Conservation (phyloP, 805 yeast species). For the Candida montana region DNA sequence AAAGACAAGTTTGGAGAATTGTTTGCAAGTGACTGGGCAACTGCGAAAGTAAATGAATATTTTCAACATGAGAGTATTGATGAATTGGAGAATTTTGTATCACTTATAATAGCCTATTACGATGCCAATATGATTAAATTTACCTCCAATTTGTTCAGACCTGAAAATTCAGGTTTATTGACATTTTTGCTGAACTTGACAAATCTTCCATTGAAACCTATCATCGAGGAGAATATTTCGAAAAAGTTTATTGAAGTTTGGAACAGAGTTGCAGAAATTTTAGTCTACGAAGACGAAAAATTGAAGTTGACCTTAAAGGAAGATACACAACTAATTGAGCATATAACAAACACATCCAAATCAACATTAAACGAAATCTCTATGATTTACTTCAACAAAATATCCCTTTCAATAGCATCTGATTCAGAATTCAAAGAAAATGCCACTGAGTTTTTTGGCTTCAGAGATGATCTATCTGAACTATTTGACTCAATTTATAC, state of each 20-base stretch:
- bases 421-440: conserved; percentile 29
- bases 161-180: conserved; percentile 35
- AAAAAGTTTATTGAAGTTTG: conserved; percentile 59
- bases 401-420: conserved; percentile 39
- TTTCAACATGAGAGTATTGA: conserved; percentile 31
- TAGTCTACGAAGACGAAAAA: conserved; percentile 43
- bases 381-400: conserved; percentile 62
- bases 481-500: conserved; percentile 68
- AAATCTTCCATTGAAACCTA: conserved; percentile 50
- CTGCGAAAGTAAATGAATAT: conserved; percentile 30
- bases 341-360: conserved; percentile 29
- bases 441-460: conserved; percentile 52
- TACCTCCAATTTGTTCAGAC: conserved; percentile 33
- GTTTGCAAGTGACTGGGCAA: conserved; percentile 44
- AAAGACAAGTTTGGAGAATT: conserved; percentile 19
- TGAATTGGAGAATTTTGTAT: conserved; percentile 37
- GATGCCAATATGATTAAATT: conserved; percentile 42
- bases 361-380: conserved; percentile 48
- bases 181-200: conserved; percentile 49
- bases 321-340: conserved; percentile 26
- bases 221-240: conserved; percentile 53
- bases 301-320: conserved; percentile 28
- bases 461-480: conserved; percentile 72
- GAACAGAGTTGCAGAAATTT: conserved; percentile 59
- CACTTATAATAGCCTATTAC: conserved; percentile 40